Evolutionary conservation across 2,329 filamentous ascomycete species (phyloP), one percentile per base, ranked within the genome.

Genomic region (Penicillium freii): DNA sequence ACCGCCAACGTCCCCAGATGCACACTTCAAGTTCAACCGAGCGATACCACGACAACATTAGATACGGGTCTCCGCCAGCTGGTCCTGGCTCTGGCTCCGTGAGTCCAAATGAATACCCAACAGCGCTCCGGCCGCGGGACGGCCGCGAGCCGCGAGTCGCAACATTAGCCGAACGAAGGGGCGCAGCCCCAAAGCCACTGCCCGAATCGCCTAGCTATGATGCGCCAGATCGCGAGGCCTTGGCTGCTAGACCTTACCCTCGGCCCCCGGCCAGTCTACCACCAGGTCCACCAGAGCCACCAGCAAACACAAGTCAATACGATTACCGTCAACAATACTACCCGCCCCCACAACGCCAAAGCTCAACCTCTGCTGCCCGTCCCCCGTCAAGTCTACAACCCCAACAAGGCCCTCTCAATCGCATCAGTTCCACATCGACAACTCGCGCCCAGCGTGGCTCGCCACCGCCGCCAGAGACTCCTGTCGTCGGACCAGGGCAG

Each of bases 381-480:
- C 66, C 64, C 21, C 55, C 68, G 7, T 63, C 69, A 27, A 67
- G 45, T 56, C 72, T 86, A 55, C 79, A 80, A 48, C 78, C 84
- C 31, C 79, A 81, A 5, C 60, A 61, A 17, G 49, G 46, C 34
- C 52, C 56, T 17, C 81, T 87, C 60, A 87, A 86, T 65, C 80
- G 86, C 33, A 78, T 88, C 61, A 85, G 82, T 15, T 97, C 94
- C 0, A 96, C 87, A 13, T 96, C 92, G 2, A 99, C 94, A 0
- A 97, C 93, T 2, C 87, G 90, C 63, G 94, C 94, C 21, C 92
- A 90, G 69, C 85, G 94, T 66, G 94, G 94, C 43, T 97, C 93
- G 29, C 94, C 94, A 5, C 93, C 94, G 5, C 94, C 94, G 1
- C 94, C 94, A 9, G 93, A 97, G 73, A 97, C 94, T 0, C 91